Base-by-base conservation (phyloP, 768 basidiomycete species). In the Pulveroboletus sp. region DNA sequence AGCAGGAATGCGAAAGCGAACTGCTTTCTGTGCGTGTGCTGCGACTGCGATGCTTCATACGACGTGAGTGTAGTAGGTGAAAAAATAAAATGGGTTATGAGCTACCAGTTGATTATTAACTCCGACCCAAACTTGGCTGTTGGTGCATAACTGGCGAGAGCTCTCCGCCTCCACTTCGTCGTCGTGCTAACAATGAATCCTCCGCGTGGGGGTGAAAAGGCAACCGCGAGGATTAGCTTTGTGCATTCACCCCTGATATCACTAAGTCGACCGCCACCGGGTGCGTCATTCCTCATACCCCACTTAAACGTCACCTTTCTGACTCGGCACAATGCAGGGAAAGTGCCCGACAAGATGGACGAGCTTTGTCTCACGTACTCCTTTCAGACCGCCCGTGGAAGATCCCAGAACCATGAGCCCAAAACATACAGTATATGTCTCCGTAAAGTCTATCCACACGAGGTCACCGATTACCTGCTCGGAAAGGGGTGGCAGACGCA, bases 31-130 rank as follows among this genome's bases (percentile, higher is more conserved):
- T 86, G 67, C 74, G 87, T 77, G 69, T 78, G 81, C 87, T 89
- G 87, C 82, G 87, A 89, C 69, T 70, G 81, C 87, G 86, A 81
- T 86, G 81, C 86, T 87, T 87, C 80, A 68, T 70, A 75, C 84
- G 79, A 78, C 82, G 76, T 62, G 60, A 64, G 24, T 54, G 46
- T 31, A 14, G 13, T 28, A 8, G 27, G 4, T 8, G 13, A 47
- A 49, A 21, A 56, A 51, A 56, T 58, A 57, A 43, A 51, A 36
- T 53, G 54, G 28, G 4, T 36, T 44, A 50, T 57, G 42, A 37
- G 27, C 27, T 28, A 28, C 5, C 21, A 32, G 39, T 17, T 28
- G 42, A 61, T 21, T 60, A 46, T 28, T 4, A 57, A 28, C 57
- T 64, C 63, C 63, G 63, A 58, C 38, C 49, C 10, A 63, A 58